These are phyloP conservation scores for Aspergillus sp. DNA, from an alignment of 2,329 filamentous ascomycete genomes.

Conservation along the genomic window DNA sequence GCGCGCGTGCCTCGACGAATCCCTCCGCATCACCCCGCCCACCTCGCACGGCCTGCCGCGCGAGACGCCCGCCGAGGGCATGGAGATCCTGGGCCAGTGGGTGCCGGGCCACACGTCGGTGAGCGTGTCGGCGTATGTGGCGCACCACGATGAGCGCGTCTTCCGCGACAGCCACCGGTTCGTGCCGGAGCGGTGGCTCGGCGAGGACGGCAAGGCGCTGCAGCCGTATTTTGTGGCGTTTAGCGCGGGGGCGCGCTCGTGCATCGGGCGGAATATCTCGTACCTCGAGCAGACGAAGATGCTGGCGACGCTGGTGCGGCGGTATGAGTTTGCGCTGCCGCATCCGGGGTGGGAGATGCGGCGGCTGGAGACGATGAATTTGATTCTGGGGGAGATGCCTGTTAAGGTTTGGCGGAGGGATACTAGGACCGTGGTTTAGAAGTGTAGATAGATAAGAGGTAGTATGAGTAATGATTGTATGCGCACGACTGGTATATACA, in stretches of 20 bases:
- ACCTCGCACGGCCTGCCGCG: constrained; percentile 45
- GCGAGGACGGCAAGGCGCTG: constrained; percentile 38
- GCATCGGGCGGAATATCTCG: constrained; percentile 42
- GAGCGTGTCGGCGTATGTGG: constrained; percentile 38
- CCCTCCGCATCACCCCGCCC: constrained; percentile 46
- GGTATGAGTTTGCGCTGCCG: constrained; percentile 30
- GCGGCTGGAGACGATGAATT: constrained; percentile 29
- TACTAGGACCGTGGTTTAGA: too few relatives aligned
- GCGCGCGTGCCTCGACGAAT: constrained; percentile 52
- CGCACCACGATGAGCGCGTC: constrained; percentile 37
- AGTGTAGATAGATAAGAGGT: neutral
- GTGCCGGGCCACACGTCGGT: constrained; percentile 47
- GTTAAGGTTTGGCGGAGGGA: constrained; percentile 30
- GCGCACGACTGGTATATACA: neutral
- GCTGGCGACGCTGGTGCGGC: constrained; percentile 27
- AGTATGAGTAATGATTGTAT: neutral
- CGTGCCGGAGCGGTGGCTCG: constrained; percentile 44
- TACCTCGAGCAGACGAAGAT: constrained; percentile 55
- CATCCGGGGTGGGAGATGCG: constrained; percentile 24
- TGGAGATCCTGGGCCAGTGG: constrained; percentile 44
- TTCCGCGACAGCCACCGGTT: constrained; percentile 40
- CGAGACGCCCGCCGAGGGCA: constrained; percentile 45
- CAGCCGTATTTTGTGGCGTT: constrained; percentile 43
- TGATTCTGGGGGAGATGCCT: constrained; percentile 29
- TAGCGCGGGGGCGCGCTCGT: constrained; percentile 37